Evolutionary conservation across 306 rosid species (phyloP).

Genomic region (Malus sieversii): DNA sequence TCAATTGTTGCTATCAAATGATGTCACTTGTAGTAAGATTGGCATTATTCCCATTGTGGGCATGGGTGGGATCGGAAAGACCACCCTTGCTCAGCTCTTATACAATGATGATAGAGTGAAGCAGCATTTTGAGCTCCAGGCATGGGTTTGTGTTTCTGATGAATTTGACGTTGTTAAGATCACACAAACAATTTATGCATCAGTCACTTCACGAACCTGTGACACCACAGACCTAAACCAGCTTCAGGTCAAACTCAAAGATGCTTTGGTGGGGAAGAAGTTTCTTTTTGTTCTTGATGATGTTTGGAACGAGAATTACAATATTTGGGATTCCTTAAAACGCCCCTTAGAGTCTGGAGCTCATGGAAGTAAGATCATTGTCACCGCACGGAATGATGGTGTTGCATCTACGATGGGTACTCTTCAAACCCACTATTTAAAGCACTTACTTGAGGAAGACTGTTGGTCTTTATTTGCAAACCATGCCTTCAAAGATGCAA

Average conservation of each 20-base stretch:
- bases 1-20: neutral
- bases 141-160: neutral
- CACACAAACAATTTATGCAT: neutral
- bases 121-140: neutral
- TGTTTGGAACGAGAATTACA: neutral
- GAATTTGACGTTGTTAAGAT: neutral
- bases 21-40: neutral
- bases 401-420: neutral
- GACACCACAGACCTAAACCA: neutral
- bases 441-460: neutral
- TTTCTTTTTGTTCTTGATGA: neutral
- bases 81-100: neutral
- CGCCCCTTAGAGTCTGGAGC: neutral
- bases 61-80: neutral
- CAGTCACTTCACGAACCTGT: neutral
- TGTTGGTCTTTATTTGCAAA: neutral
- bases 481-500: neutral
- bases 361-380: neutral
- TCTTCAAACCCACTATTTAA: neutral
- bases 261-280: neutral
- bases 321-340: neutral
- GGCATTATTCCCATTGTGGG: neutral
- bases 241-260: neutral
- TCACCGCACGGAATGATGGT: neutral
- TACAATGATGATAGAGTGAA: neutral